Base-by-base conservation (phyloP, 176 grass and related monocot genomes). In the Poa annua region DNA sequence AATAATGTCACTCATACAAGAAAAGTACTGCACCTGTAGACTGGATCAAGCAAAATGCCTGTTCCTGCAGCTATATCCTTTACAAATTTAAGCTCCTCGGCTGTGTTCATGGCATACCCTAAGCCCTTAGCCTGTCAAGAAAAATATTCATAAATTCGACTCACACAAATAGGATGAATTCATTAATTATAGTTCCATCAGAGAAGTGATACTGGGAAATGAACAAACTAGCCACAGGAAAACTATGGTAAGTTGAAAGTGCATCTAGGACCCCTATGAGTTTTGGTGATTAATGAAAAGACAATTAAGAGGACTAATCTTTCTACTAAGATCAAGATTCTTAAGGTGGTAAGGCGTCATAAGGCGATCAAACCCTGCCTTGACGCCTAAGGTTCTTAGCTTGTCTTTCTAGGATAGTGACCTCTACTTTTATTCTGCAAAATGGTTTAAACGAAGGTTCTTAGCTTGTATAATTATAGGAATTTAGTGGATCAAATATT, bases 61-160 rank as follows among this genome's bases (percentile, higher is more conserved):
- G 90, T 92, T 84, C 80, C 69, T 80, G 86, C 77, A 82, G 94
- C 92, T 82, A 92, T 82, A 71, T 94, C 92, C 85, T 89, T 91
- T 61, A 97, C 94, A 89, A 90, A 94, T 70, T 92, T 84, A 83
- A 97, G 90, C 84, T 97, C 94, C 78, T 94, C 88, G 12, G 77
- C 56, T 75, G 88, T 97, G 78, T 94, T 97, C 83, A 92, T 92
- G 74, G 94, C 92, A 55, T 97, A 97, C 61, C 94, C 94, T 92
- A 97, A 87, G 62, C 92, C 92, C 74, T 97, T 97, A 54, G 85
- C 94, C 92, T 97, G 81, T 71, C 26, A 71, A 71, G 59, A 10
- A 11, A 77, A 74, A 76, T 66, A 24, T 33, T 83, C 13, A 78
- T 5, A 34, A 36, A 78, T 48, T 25, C 39, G 5, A 29, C 55